Conservation (phyloP, 768 basidiomycete genomes). For the Lactifluus piperatus region DNA sequence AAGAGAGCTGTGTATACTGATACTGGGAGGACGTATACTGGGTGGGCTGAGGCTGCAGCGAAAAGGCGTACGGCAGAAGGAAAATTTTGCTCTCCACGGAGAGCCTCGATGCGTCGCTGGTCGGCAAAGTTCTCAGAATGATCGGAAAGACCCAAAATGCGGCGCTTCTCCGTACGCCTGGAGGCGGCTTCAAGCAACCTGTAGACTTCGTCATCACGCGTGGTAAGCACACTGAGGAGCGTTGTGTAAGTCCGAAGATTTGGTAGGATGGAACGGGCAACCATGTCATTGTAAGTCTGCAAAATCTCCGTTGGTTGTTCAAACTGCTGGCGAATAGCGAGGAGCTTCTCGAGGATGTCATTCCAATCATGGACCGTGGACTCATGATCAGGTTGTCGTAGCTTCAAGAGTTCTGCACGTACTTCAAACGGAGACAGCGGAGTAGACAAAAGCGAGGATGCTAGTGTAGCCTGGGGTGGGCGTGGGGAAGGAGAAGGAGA, state of each 20-base stretch:
- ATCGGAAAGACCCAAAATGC: conserved; percentile 30
- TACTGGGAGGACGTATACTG: conserved; percentile 29
- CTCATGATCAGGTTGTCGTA: conserved; percentile 13
- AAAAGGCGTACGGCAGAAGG: conserved; percentile 65
- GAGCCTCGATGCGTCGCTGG: conserved; percentile 32
- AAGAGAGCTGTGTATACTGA: conserved; percentile 47
- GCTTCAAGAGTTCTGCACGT: conserved; percentile 26
- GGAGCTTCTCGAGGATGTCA: conserved; percentile 46
- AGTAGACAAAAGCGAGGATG: background rate
- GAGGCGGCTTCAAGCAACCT: conserved; percentile 27
- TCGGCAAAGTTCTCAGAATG: conserved; percentile 28
- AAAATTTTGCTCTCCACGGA: conserved; percentile 63
- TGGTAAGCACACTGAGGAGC: conserved; percentile 53
- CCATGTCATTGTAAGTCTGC: conserved; percentile 65
- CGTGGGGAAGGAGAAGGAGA: background rate
- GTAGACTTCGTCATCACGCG: conserved; percentile 60
- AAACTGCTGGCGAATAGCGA: conserved; percentile 36
- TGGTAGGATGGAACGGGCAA: conserved; percentile 52
- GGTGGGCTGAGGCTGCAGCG: conserved; percentile 41
- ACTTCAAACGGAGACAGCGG: conserved; percentile 22
- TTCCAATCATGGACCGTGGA: conserved; percentile 53
- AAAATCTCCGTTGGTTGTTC: conserved; percentile 50
- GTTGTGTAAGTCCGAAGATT: conserved; percentile 50
- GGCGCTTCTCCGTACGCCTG: conserved; percentile 34
- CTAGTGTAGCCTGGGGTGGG: background rate